Conservation (phyloP, 768 basidiomycete genomes). For the Russula sp. region DNA sequence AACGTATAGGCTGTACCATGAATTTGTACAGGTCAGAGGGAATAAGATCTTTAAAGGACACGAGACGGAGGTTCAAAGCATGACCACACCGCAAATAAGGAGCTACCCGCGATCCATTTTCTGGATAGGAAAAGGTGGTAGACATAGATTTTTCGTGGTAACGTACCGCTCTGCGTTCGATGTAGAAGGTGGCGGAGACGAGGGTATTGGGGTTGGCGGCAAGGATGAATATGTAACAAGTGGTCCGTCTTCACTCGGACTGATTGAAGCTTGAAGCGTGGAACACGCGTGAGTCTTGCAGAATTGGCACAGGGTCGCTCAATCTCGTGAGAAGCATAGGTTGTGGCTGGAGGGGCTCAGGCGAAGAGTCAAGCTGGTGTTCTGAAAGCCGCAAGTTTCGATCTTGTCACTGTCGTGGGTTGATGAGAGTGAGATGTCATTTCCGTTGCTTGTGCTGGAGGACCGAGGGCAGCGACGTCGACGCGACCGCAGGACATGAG, state of each 20-base stretch:
- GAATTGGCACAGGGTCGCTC: slow-evolving; percentile 18
- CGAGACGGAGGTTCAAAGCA: not conserved
- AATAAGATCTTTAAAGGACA: slow-evolving; percentile 63
- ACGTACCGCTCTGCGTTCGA: slow-evolving; percentile 6
- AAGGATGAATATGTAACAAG: slow-evolving; percentile 72
- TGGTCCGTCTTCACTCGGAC: slow-evolving; percentile 28
- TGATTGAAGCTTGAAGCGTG: slow-evolving; percentile 6
- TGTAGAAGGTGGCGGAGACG: slow-evolving; percentile 28
- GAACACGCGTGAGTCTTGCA: slow-evolving; percentile 20
- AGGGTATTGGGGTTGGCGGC: slow-evolving; percentile 62
- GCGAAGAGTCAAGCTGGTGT: slow-evolving; percentile 8
- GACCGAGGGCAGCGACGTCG: slow-evolving; percentile 24
- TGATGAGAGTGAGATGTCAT: slow-evolving; percentile 25
- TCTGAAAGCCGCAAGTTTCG: slow-evolving; percentile 12
- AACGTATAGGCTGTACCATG: slow-evolving; percentile 94
- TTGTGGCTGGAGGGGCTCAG: slow-evolving; percentile 2
- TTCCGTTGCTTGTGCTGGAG: slow-evolving; percentile 22
- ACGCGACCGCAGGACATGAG: slow-evolving; percentile 11
- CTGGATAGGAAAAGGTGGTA: slow-evolving; percentile 53
- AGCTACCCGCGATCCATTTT: too few species aligned
- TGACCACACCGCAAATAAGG: too few species aligned
- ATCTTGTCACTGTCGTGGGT: slow-evolving; percentile 26
- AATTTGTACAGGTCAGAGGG: slow-evolving; percentile 93
- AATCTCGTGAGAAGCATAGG: slow-evolving; percentile 18
- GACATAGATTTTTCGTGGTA: slow-evolving; percentile 27